Percentiles rank a stretch among this genome's conserved stretches.
Conservation (phyloP, 164 flowering plant species). For the Tetracentron sinense region DNA sequence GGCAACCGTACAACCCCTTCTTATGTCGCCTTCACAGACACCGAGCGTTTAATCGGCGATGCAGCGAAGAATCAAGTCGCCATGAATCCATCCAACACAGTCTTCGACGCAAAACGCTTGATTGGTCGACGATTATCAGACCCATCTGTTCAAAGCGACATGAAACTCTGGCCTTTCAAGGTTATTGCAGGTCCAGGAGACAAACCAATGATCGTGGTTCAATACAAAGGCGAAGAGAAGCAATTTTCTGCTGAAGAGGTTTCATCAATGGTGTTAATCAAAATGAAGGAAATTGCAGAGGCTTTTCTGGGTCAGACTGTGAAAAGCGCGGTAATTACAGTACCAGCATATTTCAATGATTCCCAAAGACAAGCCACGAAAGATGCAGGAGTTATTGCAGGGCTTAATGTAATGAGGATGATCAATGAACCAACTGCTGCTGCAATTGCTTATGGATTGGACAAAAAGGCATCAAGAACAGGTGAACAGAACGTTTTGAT, state of each 20-base stretch:
- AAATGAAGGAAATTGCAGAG: slow-evolving; percentile 28
- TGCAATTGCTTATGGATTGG: slow-evolving; percentile 32
- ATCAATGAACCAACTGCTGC: slow-evolving; percentile 36
- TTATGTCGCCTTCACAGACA: slow-evolving; percentile 38
- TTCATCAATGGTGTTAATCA: slow-evolving; percentile 22
- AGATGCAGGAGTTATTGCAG: slow-evolving; percentile 27
- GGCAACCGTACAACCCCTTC: slow-evolving; percentile 39
- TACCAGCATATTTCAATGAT: slow-evolving; percentile 30
- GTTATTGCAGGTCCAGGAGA: slow-evolving; percentile 20
- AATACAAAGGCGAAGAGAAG: slow-evolving; percentile 25
- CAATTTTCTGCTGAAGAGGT: slow-evolving; percentile 27
- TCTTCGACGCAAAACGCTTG: slow-evolving; percentile 29
- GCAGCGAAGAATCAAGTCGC: slow-evolving; percentile 37
- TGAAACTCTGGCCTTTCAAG: slow-evolving; percentile 30
- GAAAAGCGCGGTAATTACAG: slow-evolving; percentile 24
- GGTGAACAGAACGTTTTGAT: slow-evolving; percentile 20
- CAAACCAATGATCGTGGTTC: slow-evolving; percentile 26
- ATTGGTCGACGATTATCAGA: slow-evolving; percentile 26
- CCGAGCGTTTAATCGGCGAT: slow-evolving; percentile 35
- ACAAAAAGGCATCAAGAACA: slow-evolving; percentile 17
- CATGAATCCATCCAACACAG: slow-evolving; percentile 33
- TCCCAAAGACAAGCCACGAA: slow-evolving; percentile 31
- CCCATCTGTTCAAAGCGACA: slow-evolving; percentile 25
- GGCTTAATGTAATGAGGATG: slow-evolving; percentile 26
- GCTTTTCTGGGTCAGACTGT: slow-evolving; percentile 13